Evolutionary conservation across 2,329 filamentous ascomycete species (phyloP), one percentile per base, ranked within the genome.

Genomic region (Didymella keratinophila): DNA sequence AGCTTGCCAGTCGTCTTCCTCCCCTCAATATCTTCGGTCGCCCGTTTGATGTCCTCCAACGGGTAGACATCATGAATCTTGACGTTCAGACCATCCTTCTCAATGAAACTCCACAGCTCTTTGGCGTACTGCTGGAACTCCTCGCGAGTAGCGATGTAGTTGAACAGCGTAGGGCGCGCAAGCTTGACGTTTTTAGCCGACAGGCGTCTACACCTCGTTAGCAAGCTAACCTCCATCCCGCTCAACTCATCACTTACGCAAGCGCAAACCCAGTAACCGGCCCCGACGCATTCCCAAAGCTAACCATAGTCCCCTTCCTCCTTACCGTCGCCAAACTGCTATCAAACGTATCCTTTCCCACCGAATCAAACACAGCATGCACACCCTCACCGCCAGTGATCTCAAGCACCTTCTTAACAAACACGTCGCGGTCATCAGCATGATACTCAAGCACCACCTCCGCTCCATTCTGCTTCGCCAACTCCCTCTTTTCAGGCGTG

Each of bases 261-360:
- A 90, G 82, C 46, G 81, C 77, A 64, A 89, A 78, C 0, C 91
- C 91, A n/a, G 88, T 87, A 1, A 95, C 90, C 3, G 90, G 84
- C 5, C 93, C 93, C 77, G 87, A 85, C 8, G 91, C 90, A 78
- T 96, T 96, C 3, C 92, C 92, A 78, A 93, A 96, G 47, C 86
- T 89, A 25, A 92, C 83, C 69, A 96, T 78, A 1, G 83, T 89
- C 5, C 92, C 93, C 80, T 96, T 96, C 63, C 88, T 77, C 66
- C 88, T 90, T 52, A 94, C 83, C 67, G 87, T 85, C 64, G 93
- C 86, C 63, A 97, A 75, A 69, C 89, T 89, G 20, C 86, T 82
- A 66, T 97, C 91, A 78, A 95, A 96, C 0, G 93, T 97, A 47
- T 84, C 83, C 79, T 92, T 92, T 12, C 93, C 93, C 2, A 97